Evolutionary conservation across 176 grass and related monocot genomes (phyloP), one percentile per base, ranked within the genome.

Genomic region (Oryza nivara): DNA sequence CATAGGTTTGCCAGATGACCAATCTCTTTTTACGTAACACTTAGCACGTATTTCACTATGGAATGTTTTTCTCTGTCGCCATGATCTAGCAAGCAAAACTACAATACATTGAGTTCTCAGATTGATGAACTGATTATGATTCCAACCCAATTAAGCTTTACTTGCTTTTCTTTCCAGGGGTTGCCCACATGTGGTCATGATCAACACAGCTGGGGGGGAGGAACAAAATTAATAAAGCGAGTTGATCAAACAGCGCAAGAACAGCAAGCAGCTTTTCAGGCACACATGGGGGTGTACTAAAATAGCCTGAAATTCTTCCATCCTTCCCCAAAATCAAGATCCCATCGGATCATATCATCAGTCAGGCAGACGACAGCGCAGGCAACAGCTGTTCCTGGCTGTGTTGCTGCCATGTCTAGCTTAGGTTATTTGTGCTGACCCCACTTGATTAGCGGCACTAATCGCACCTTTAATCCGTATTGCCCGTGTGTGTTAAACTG

Each of bases 101-200:
- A 49, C 47, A 49, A 4, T 5, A 5, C 47, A 49, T 49, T 49
- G 47, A 49, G 47, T 49, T 1, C 3, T 15, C 52, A 8, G 15
- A 20, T 56, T 56, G 52, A 56, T 56, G 20, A 36, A 8, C 17
- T 20, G 52, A 19, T 56, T 56, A 6, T 56, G 52, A 56, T 43
- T 64, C 75, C 20, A 14, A 3, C 35, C 52, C 17, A 58, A 49
- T 49, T 49, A 6, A 61, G 51, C 30, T 7, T 76, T 64, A 1
- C 19, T 58, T 32, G 30, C 30, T 58, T 58, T 58, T 58, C 54
- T 58, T 26, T 15, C 36, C 64, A 41, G 56, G 36, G 54, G 17
- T 28, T 43, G 30, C 32, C 11, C 52, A 26, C 75, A 44, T 44
- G 75, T 23, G 20, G 3, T n/a, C 83, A 77, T 85, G 65, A 85